phyloP scores from a whole-genome alignment of 1,139 yeast species.

The Geotrichum histeridarum region DNA sequence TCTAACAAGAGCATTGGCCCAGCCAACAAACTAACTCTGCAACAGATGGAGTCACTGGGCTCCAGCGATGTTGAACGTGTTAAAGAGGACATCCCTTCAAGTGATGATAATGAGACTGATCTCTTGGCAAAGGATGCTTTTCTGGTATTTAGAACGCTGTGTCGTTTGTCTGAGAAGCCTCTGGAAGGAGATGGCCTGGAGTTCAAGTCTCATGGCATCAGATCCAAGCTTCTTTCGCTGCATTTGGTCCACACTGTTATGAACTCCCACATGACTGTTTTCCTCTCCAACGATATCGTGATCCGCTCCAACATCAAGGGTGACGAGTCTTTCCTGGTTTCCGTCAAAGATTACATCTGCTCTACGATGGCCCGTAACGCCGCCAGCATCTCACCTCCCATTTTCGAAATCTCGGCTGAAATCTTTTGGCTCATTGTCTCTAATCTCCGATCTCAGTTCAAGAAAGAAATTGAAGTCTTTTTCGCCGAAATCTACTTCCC shows the following conservation, averaged over 20 bases:
- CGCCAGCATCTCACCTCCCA: slow-evolving; percentile 85
- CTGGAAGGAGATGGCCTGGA: slow-evolving; percentile 68
- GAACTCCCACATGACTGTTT: slow-evolving; percentile 78
- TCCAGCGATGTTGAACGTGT: slow-evolving; percentile 24
- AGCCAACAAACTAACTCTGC: slow-evolving; percentile 25
- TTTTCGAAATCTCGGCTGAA: slow-evolving; percentile 85
- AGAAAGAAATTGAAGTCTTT: slow-evolving; percentile 88
- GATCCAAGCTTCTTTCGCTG: slow-evolving; percentile 83
- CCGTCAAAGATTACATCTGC: slow-evolving; percentile 80
- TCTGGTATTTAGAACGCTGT: slow-evolving; percentile 87
- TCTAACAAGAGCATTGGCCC: slow-evolving; percentile 4
- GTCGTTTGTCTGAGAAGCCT: slow-evolving; percentile 81
- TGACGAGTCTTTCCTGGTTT: slow-evolving; percentile 62
- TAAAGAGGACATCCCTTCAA: slow-evolving; percentile 28
- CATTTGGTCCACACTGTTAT: slow-evolving; percentile 84
- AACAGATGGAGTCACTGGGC: slow-evolving; percentile 26
- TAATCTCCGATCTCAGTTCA: slow-evolving; percentile 79
- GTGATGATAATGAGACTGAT: slow-evolving; percentile 51
- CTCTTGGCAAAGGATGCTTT: slow-evolving; percentile 84
- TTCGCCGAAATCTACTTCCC: slow-evolving; percentile 92
- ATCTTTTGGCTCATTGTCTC: slow-evolving; percentile 86
- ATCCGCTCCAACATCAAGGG: slow-evolving; percentile 58
- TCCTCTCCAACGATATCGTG: slow-evolving; percentile 59
- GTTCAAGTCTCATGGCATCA: slow-evolving; percentile 83
- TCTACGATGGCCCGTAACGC: slow-evolving; percentile 85